These are phyloP conservation scores for Corymbia maculata DNA, from an alignment of 345 rosid species.

Conservation along the genomic window DNA sequence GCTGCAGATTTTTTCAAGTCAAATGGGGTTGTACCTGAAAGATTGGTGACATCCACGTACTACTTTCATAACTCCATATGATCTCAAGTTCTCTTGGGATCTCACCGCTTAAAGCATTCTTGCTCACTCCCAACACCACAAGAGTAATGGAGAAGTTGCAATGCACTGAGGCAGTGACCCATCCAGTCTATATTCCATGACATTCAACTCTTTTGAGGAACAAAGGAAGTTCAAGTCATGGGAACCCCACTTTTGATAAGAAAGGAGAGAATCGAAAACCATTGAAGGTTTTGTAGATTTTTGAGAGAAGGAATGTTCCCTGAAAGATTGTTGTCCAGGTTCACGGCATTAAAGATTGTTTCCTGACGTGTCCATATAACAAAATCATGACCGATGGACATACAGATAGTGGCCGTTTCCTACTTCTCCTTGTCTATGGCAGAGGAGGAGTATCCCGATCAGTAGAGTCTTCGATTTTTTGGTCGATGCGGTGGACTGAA, in stretches of 20 bases:
- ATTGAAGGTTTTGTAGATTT: not conserved
- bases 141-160: not conserved
- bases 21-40: conserved; percentile 6
- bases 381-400: not conserved
- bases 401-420: not conserved
- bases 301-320: not conserved
- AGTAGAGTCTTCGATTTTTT: not conserved
- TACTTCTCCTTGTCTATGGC: not conserved
- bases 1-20: not conserved
- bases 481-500: not conserved
- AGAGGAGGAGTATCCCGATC: not conserved
- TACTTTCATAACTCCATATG: conserved; percentile 3
- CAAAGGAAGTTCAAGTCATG: not conserved
- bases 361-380: too few species aligned
- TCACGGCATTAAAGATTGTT: not conserved
- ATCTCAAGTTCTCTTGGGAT: conserved; percentile 2
- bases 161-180: not conserved
- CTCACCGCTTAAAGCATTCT: not conserved
- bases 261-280: not conserved
- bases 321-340: not conserved
- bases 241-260: not conserved
- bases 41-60: not conserved
- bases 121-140: not conserved
- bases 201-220: not conserved
- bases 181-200: not conserved